A percentile compares a stretch with the other conserved stretches of the same genome.
Evolutionary conservation across 495 filamentous ascomycete species (phyloP).

Genomic region (Beverwykella pulmonaria): DNA sequence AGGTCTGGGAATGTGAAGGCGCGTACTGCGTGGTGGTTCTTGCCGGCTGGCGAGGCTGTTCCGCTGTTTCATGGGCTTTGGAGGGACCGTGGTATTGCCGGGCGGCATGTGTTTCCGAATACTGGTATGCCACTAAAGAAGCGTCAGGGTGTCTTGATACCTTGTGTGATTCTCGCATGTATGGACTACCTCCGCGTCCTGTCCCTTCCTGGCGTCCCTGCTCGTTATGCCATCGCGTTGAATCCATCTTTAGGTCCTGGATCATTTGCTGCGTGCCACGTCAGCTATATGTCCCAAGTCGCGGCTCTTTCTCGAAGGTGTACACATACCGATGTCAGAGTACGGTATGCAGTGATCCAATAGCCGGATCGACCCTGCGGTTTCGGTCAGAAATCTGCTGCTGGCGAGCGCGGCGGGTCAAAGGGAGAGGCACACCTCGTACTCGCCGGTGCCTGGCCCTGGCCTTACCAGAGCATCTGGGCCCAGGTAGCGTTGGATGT

Average conservation of each 20-base stretch:
- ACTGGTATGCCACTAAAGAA: slow-evolving; percentile 55
- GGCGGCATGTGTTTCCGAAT: slow-evolving; percentile 55
- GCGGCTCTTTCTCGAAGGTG: neutral
- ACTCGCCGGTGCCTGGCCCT: slow-evolving; percentile 52
- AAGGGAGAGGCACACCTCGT: slow-evolving; percentile 29
- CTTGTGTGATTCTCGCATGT: slow-evolving; percentile 51
- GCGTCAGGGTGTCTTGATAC: slow-evolving; percentile 43
- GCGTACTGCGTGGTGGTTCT: neutral
- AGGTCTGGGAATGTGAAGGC: neutral
- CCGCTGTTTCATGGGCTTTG: neutral
- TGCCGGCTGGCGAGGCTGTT: neutral
- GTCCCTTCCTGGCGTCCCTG: slow-evolving; percentile 54
- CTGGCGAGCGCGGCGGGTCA: slow-evolving; percentile 1
- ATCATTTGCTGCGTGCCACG: slow-evolving; percentile 73
- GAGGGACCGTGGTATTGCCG: slow-evolving; percentile 53
- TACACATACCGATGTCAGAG: slow-evolving; percentile 76
- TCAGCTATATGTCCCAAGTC: neutral
- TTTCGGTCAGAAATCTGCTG: slow-evolving; percentile 43
- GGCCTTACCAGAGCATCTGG: slow-evolving; percentile 89
- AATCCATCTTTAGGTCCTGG: slow-evolving; percentile 80
- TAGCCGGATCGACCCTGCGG: slow-evolving; percentile 70
- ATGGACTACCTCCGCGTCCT: slow-evolving; percentile 58
- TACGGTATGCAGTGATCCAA: slow-evolving; percentile 85
- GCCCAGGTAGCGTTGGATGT: slow-evolving; percentile 92
- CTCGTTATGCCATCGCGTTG: slow-evolving; percentile 68